Conservation (phyloP, 352 stramenopile genomes). For the Globisporangium mamillatum region DNA sequence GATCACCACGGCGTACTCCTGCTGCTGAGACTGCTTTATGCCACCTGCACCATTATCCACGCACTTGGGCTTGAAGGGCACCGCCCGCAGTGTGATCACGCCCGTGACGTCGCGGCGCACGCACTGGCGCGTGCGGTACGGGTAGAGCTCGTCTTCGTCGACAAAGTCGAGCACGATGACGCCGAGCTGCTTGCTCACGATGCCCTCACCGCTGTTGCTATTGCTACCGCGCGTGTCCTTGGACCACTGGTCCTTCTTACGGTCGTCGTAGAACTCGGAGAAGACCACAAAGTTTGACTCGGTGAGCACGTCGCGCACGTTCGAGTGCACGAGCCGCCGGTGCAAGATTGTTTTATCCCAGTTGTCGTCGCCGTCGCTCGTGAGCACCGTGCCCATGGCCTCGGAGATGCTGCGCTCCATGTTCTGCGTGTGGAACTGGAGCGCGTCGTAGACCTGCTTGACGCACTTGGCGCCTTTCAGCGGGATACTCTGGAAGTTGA, state of each 20-base stretch:
- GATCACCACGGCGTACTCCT: conserved; percentile 18
- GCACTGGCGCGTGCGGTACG: conserved; percentile 28
- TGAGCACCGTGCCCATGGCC: conserved; percentile 17
- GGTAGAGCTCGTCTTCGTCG: conserved; percentile 36
- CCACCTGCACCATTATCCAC: neutral
- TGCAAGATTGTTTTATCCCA: conserved; percentile 25
- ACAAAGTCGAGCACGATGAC: conserved; percentile 29
- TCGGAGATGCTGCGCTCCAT: conserved; percentile 18
- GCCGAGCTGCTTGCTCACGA: conserved; percentile 17
- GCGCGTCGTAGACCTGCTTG: conserved; percentile 18
- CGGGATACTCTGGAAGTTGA: conserved; percentile 14
- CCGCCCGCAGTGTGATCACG: conserved; percentile 16
- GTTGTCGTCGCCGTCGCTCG: conserved; percentile 20
- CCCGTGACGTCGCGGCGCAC: conserved; percentile 29
- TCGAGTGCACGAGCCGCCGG: conserved; percentile 16
- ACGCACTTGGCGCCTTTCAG: conserved; percentile 6
- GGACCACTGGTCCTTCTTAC: conserved; percentile 11
- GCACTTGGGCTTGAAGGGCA: conserved; percentile 5
- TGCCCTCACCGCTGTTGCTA: neutral
- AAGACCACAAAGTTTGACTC: conserved; percentile 26
- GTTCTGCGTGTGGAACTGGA: conserved; percentile 17
- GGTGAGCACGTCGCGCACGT: conserved; percentile 18
- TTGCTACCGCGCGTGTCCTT: neutral
- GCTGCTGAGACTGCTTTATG: neutral
- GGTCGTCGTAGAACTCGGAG: conserved; percentile 15